Base-by-base conservation (phyloP, 192 early-diverging fungal genomes). In the Coemansia sp. region DNA sequence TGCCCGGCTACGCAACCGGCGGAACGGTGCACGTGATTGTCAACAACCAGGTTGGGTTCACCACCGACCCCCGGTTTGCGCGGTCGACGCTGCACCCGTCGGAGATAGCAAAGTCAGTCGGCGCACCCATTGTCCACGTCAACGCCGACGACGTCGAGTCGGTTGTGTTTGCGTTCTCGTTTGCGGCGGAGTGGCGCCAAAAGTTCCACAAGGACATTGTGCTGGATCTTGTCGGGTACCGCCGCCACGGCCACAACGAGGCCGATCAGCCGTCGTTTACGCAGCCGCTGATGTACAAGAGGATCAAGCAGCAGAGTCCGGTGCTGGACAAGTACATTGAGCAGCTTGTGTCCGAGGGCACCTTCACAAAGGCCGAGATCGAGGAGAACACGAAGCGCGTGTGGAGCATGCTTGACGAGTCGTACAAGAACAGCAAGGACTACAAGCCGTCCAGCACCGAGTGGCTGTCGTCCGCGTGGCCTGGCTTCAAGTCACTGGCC, bases 41-140 rank as follows among this genome's bases (percentile, higher is more conserved):
- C 74, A 99, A 99, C 89, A 99, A 99, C 88, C 97, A 99, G 84
- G 91, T 99, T 64, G 97, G 97, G 46, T 99, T 99, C 86, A 99
- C 97, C 28, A 99, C 97, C 25, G 95, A 99, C 73, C 97, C 97
- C 46, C 88, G 94, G 34, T 95, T 95, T 75, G 85, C 93, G 43
- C 92, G 97, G 45, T 95, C 93, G 45, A 96, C 94, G 18, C 93
- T 92, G 53, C 96, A 99, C 86, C 95, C 94, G 77, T 93, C 95
- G 20, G 97, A 99, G 70, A 93, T 99, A 59, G 94, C 97, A 53
- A 99, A 99, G 83, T 90, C 94, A 5, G 91, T 97, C 64, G 88
- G 88, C 64, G 97, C 95, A 8, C 97, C 97, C n/a, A 94, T 99
- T 30, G 87, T 99, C 79, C 97, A 99, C 76, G 97, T 97, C 59